Conservation (phyloP, 768 basidiomycete genomes). For the Termitomyces sp. region DNA sequence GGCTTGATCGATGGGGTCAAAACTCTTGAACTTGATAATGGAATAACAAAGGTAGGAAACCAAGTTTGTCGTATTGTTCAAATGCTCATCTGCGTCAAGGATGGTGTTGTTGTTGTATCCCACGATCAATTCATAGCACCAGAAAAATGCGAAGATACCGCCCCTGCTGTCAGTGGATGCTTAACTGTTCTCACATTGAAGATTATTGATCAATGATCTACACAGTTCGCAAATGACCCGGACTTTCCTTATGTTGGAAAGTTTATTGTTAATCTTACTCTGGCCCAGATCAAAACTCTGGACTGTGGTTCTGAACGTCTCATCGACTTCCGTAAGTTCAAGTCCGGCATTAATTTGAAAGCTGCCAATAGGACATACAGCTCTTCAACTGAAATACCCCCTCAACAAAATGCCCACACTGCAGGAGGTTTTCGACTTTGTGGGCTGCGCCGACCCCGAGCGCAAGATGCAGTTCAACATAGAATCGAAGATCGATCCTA, state of each 20-base stretch:
- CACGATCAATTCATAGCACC: slow-evolving; percentile 65
- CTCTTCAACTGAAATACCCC: slow-evolving; percentile 60
- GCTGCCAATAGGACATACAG: slow-evolving; percentile 23
- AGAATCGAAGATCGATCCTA: slow-evolving; percentile 69
- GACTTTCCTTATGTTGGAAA: slow-evolving; percentile 75
- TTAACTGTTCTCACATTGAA: slow-evolving; percentile 11
- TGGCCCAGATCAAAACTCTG: slow-evolving; percentile 73
- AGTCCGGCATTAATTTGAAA: neutral
- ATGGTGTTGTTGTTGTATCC: slow-evolving; percentile 75
- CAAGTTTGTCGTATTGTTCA: neutral
- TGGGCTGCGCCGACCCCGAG: slow-evolving; percentile 62
- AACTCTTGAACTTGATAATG: slow-evolving; percentile 76
- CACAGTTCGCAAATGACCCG: slow-evolving; percentile 51
- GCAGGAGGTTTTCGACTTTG: slow-evolving; percentile 71
- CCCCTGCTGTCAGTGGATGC: slow-evolving; percentile 40
- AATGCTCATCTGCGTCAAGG: slow-evolving; percentile 33
- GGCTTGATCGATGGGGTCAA: slow-evolving; percentile 71
- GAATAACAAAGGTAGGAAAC: slow-evolving; percentile 55
- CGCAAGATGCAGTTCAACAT: slow-evolving; percentile 68
- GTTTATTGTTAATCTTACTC: slow-evolving; percentile 67
- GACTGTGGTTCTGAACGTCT: slow-evolving; percentile 75
- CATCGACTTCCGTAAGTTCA: slow-evolving; percentile 46
- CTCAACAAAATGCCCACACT: slow-evolving; percentile 70
- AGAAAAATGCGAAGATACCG: slow-evolving; percentile 66
- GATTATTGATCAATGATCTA: neutral